Evolutionary conservation across 139 green algal genomes (phyloP), one percentile per base, ranked within the genome.

Genomic region (Haematococcus lacustris): DNA sequence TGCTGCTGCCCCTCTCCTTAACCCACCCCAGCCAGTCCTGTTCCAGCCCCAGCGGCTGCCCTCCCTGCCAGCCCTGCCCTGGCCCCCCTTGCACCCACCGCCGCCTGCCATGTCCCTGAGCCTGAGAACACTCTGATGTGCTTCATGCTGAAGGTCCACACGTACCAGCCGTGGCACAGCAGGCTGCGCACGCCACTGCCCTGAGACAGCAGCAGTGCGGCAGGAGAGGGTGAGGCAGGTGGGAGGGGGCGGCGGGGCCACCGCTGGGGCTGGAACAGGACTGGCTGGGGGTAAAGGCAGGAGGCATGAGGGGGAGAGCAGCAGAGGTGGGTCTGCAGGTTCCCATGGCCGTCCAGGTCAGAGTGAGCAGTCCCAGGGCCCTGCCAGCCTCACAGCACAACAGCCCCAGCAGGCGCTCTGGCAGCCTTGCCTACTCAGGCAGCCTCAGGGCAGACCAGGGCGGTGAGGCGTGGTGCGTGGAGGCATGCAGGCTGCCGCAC

Each of bases 111-210:
- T 17, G 77, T 39, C 3, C 25, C 68, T 60, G 82, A 71, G 1
- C 71, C 64, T 0, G 81, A 79, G 38, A 71, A 80, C 0, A 86
- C 73, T 57, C 73, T 62, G 33, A 79, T 69, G 47, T 40, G 73
- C 73, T 80, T 79, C 47, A 73, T 73, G 66, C 76, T 80, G 73
- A 78, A 78, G 39, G 51, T 69, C 78, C 69, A 79, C 35, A 85
- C 47, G 37, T 67, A 70, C 73, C 73, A 82, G 40, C 60, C 68
- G 28, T 65, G 30, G 4, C 1, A 2, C 37, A 78, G 17, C 7
- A 85, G 57, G 25, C 35, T 41, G 39, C 78, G 78, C 21, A 84
- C 74, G 43, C 77, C 77, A 23, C 57, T 66, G 26, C 78, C 78
- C 67, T 72, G 63, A 13, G 35, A n/a, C n/a, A n/a, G n/a, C n/a